Percentiles rank a stretch among this genome's conserved stretches.
phyloP scores from a whole-genome alignment of 116 monocot genomes.

The Papilionanthe hybrid region DNA sequence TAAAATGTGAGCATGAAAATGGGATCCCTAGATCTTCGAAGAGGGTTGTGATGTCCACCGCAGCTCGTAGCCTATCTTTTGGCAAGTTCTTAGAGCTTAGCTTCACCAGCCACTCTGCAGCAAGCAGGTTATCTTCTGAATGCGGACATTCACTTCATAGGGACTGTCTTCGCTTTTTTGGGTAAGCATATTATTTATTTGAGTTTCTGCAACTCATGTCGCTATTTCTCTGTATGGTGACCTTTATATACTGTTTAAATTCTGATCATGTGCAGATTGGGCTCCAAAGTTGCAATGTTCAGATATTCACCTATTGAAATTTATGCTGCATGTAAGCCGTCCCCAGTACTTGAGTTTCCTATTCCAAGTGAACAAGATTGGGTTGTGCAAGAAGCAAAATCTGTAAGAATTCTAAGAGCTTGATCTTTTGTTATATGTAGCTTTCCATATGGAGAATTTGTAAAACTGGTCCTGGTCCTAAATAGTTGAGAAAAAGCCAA shows the following conservation, averaged over 20 bases:
- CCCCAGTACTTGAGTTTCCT: conserved; percentile 45
- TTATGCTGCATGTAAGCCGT: conserved; percentile 72
- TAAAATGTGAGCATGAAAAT: conserved; percentile 56
- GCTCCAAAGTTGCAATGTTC: conserved; percentile 73
- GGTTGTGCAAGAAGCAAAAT: conserved; percentile 48
- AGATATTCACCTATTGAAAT: conserved; percentile 70
- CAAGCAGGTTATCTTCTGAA: conserved; percentile 50
- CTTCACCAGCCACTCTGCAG: conserved; percentile 70
- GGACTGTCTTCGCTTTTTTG: conserved; percentile 86
- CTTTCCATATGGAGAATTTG: background rate
- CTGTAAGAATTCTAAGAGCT: conserved; percentile 26
- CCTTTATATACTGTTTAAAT: background rate
- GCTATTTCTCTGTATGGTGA: background rate
- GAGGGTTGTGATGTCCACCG: conserved; percentile 69
- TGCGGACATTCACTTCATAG: conserved; percentile 78
- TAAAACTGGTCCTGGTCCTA: background rate
- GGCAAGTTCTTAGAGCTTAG: conserved; percentile 93
- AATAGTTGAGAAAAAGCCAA: background rate
- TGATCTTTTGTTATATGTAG: conserved; percentile 2
- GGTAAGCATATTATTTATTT: conserved; percentile 34
- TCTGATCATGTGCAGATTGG: conserved; percentile 40
- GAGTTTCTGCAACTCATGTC: background rate
- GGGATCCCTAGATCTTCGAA: conserved; percentile 37
- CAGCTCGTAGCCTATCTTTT: conserved; percentile 73
- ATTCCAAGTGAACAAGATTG: conserved; percentile 49